Conservation (phyloP, 805 yeast species). For the Kazachstania africana region DNA sequence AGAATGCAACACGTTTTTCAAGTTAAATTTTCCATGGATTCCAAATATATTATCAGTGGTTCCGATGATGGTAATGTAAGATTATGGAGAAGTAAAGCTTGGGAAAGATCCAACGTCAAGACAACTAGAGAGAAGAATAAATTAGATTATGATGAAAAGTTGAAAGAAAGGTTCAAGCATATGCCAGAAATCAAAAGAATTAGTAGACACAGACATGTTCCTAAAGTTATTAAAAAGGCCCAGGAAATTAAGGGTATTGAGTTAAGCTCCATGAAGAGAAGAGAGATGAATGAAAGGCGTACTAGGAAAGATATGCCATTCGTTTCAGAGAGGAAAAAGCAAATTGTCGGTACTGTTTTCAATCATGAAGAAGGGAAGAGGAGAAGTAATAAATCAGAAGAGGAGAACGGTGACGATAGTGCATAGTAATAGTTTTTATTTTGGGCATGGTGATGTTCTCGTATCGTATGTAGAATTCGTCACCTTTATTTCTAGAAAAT, state of each 20-base stretch:
- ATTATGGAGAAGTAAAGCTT: constrained; percentile 82
- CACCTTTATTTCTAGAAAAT: too few species aligned
- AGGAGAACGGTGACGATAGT: constrained; percentile 5
- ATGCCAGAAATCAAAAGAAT: constrained; percentile 95
- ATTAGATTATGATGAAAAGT: constrained; percentile 80
- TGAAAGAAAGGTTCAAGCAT: constrained; percentile 83
- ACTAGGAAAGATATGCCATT: constrained; percentile 55
- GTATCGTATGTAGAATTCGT: too few species aligned
- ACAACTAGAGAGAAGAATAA: constrained; percentile 70
- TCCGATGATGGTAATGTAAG: constrained; percentile 95
- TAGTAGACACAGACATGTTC: constrained; percentile 84
- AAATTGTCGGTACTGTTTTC: constrained; percentile 71
- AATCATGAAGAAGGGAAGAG: constrained; percentile 31
- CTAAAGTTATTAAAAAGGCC: constrained; percentile 78
- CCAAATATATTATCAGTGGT: constrained; percentile 77
- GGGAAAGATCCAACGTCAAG: constrained; percentile 73
- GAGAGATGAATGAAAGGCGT: constrained; percentile 73
- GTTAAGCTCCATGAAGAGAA: constrained; percentile 57
- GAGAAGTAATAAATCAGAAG: constrained; percentile 4
- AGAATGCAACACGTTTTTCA: constrained; percentile 93
- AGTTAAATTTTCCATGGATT: constrained; percentile 77
- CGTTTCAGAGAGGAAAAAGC: constrained; percentile 72
- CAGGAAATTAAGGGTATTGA: constrained; percentile 74
- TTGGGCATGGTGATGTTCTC: too few species aligned
- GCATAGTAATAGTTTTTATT: constrained; percentile 1